phyloP scores from a whole-genome alignment of 768 basidiomycete species.

The Suillus spraguei region DNA sequence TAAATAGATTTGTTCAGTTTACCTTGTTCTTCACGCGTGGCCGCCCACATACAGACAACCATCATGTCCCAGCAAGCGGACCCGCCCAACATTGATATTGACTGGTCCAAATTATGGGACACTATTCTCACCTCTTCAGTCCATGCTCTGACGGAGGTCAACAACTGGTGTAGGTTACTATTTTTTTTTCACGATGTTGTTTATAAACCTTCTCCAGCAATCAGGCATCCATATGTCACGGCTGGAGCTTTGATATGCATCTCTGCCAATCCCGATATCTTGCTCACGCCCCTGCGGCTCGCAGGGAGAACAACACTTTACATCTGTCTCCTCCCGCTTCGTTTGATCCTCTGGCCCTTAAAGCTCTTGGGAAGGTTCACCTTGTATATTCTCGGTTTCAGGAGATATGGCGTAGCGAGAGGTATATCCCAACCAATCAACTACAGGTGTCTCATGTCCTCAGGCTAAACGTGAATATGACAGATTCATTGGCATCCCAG shows the following conservation, averaged over 20 bases:
- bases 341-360: conserved; percentile 7
- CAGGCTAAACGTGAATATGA: background rate
- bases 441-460: background rate
- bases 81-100: background rate
- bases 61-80: background rate
- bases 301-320: background rate
- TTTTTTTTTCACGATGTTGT: background rate
- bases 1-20: background rate
- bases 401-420: conserved; percentile 5
- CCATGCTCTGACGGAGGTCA: background rate
- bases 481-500: conserved; percentile 15
- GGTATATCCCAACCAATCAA: background rate
- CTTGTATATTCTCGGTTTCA: conserved; percentile 10
- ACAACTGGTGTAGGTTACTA: conserved; percentile 4
- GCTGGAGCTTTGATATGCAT: conserved; percentile 2
- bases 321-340: background rate
- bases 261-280: conserved; percentile 1
- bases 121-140: conserved; percentile 3
- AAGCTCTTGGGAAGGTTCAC: background rate
- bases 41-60: background rate
- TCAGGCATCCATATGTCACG: conserved; percentile 5
- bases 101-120: background rate
- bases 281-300: conserved; percentile 4
- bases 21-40: background rate
- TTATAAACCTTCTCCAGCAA: conserved; percentile 3